Base-by-base conservation (phyloP, 2,329 filamentous ascomycete genomes). In the Zymoseptoria passerinii region DNA sequence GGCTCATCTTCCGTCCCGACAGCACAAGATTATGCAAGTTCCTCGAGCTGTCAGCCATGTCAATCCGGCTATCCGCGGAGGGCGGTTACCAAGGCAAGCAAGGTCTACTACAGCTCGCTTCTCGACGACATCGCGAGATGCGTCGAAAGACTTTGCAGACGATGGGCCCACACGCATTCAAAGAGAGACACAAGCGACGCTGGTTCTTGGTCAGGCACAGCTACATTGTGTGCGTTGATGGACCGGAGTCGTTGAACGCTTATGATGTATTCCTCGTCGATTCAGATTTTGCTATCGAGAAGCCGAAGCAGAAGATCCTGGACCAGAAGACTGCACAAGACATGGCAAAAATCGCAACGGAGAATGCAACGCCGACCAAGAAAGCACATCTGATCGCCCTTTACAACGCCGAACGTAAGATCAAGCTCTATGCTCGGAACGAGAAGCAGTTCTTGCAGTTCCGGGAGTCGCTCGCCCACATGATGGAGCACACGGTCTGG, bases 201-300 rank as follows among this genome's bases (percentile, higher is more conserved):
- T 99, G 94, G 94, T 99, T 99, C 71, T 79, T 97, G 19, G 91
- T 99, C n/a, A 82, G 94, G 54, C 92, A 97, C 74, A 97, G 91
- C 76, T 99, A 99, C 70, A 87, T 99, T 60, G 92, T 96, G 50
- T 96, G 92, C 66, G 92, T 97, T n/a, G 92, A 97, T 71, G 96
- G 94, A 0, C 94, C 94, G 0, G 92, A 97, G 72, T 95, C 95
- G 67, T 95, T 97, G 88, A 92, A 96, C 68, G 95, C 97, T 35
- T 96, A 96, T 72, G 95, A 99, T 74, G 94, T 99, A 20, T 97
- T 96, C 73, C 81, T 99, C n/a, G 89, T 97, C 27, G 94, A 99
- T 70, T 82, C 88, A 1, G 87, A 89, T 67, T 99, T 99, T 74
- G 80, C 83, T 55, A 85, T 96, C 53, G 85, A 91, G 62, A 84